phyloP scores from a whole-genome alignment of 2,329 filamentous ascomycete species.

The Botrytis hyacinthi region DNA sequence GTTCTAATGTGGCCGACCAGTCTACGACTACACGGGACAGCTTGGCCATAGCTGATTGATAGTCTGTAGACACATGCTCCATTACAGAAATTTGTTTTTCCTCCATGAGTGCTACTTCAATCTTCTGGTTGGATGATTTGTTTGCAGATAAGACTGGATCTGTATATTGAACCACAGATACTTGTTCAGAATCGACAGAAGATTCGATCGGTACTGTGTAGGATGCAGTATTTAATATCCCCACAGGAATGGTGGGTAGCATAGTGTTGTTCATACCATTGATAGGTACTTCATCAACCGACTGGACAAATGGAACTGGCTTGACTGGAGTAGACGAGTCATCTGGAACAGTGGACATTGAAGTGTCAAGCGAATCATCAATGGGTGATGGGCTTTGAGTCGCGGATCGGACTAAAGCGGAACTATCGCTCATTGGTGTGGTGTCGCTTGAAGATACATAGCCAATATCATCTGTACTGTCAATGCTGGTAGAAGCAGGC shows the following conservation, averaged over 20 bases:
- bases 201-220: background rate
- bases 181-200: background rate
- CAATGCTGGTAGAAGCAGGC: background rate
- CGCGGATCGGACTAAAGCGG: background rate
- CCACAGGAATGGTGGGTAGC: background rate
- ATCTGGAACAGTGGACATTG: background rate
- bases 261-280: background rate
- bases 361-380: background rate
- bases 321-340: background rate
- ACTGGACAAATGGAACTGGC: background rate
- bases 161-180: background rate
- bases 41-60: background rate
- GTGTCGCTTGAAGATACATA: background rate
- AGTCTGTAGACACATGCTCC: no score
- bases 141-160: background rate
- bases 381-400: background rate
- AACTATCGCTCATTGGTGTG: background rate
- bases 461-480: background rate
- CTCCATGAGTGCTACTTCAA: background rate
- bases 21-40: background rate
- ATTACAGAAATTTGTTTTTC: background rate
- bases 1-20: background rate
- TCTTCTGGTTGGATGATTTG: background rate
- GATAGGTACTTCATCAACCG: background rate
- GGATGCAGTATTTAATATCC: background rate